These are phyloP conservation scores for Magnolia changhungtana DNA, from an alignment of 164 flowering plant genomes.

Conservation along the genomic window DNA sequence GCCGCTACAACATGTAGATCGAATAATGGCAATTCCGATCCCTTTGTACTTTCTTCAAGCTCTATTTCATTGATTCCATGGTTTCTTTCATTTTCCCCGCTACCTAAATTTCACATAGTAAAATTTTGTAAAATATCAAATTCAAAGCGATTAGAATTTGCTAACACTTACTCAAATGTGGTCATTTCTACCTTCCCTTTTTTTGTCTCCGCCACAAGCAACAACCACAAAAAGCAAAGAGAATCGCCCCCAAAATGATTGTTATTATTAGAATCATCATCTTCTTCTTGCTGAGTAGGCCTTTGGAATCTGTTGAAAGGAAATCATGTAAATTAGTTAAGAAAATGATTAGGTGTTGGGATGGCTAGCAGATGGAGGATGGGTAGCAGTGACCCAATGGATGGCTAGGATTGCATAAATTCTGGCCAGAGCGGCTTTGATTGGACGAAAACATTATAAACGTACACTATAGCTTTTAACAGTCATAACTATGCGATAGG, in stretches of 20 bases:
- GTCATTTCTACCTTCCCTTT: constrained; percentile 15
- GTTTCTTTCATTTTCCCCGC: constrained; percentile 8
- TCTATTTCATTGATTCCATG: constrained; percentile 16
- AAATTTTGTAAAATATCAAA: constrained; percentile 16
- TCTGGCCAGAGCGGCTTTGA: too few species aligned
- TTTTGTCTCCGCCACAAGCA: constrained; percentile 10
- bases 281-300: background rate
- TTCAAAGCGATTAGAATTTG: constrained; percentile 19
- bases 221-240: constrained; percentile 24
- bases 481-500: too few species aligned
- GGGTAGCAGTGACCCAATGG: too few species aligned
- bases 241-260: constrained; percentile 20
- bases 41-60: background rate
- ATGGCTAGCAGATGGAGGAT: too few species aligned
- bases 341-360: background rate
- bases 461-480: too few species aligned
- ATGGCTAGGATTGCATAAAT: too few species aligned
- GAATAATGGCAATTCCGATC: background rate
- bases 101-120: constrained; percentile 16
- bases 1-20: background rate
- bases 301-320: background rate
- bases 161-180: constrained; percentile 19
- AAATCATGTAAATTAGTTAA: background rate
- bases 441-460: too few species aligned
- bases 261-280: background rate